Percentiles rank a stretch among this genome's conserved stretches.
phyloP scores from a whole-genome alignment of 257 asterid genomes.

The Gynochthodes officinalis region DNA sequence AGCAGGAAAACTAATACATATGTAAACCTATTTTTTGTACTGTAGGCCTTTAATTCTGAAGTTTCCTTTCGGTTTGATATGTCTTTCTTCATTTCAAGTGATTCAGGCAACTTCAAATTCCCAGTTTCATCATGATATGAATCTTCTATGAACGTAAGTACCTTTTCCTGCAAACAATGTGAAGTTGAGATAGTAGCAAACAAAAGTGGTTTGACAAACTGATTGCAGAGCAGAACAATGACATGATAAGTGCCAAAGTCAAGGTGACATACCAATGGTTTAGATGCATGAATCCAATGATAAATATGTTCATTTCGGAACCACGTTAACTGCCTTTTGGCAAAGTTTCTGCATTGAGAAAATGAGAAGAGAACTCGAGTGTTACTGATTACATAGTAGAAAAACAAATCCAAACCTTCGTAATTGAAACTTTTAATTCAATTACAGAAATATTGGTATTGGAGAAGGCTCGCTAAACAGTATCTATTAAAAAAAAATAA shows the following conservation, averaged over 20 bases:
- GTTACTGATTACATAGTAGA: neutral
- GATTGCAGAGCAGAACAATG: no score
- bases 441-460: neutral
- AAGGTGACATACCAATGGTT: conserved; percentile 61
- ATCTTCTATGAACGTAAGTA: conserved; percentile 61
- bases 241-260: neutral
- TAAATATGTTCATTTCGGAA: conserved; percentile 91
- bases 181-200: conserved; percentile 9
- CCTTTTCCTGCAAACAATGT: conserved; percentile 54
- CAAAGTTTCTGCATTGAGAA: conserved; percentile 69
- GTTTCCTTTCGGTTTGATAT: conserved; percentile 42
- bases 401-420: neutral
- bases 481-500: no score
- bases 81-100: conserved; percentile 73
- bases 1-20: neutral
- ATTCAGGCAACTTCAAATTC: conserved; percentile 53
- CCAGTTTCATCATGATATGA: conserved; percentile 52
- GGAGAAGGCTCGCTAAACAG: neutral
- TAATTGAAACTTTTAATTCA: neutral
- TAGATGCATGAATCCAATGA: conserved; percentile 93
- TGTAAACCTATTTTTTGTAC: conserved; percentile 67
- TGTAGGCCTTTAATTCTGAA: conserved; percentile 59
- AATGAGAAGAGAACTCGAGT: neutral
- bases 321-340: conserved; percentile 96
- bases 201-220: neutral